These are phyloP conservation scores for Xylaria intraflava DNA, from an alignment of 495 filamentous ascomycete genomes.

Conservation along the genomic window DNA sequence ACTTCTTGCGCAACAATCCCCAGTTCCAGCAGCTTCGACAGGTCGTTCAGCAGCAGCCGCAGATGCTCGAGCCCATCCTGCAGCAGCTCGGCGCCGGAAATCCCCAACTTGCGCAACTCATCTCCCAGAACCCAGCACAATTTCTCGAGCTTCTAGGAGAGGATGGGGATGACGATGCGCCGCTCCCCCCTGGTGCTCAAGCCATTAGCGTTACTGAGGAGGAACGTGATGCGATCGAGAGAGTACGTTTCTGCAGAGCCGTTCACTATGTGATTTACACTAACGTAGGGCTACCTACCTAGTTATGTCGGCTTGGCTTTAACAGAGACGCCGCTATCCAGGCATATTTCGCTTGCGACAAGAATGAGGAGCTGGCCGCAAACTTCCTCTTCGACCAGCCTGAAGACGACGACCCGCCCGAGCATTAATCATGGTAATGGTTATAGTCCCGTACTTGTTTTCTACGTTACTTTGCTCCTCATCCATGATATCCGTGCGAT, in stretches of 20 bases:
- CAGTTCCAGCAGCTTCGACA: constrained; percentile 97
- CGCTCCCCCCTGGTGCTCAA: constrained; percentile 80
- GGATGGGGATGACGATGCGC: constrained; percentile 64
- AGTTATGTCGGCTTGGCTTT: constrained; percentile 90
- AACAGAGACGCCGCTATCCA: constrained; percentile 90
- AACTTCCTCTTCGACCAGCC: constrained; percentile 98
- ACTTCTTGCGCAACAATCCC: constrained; percentile 91
- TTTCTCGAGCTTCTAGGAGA: constrained; percentile 85
- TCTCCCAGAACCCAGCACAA: constrained; percentile 83
- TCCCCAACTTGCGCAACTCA: constrained; percentile 85
- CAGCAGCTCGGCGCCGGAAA: constrained; percentile 96
- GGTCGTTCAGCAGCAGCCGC: constrained; percentile 92
- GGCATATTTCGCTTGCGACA: constrained; percentile 98
- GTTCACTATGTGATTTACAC: constrained; percentile 15
- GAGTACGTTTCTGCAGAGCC: constrained; percentile 44
- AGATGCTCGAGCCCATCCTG: constrained; percentile 96
- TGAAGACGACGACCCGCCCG: constrained; percentile 63
- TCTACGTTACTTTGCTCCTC: constrained; percentile 1
- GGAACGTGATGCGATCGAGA: constrained; percentile 92
- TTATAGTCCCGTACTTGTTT: neutral
- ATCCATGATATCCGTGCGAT: constrained; percentile 6
- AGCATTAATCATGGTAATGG: constrained; percentile 14
- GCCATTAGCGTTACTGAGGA: constrained; percentile 89
- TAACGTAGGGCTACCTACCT: constrained; percentile 55
- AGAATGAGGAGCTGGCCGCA: constrained; percentile 95